Conservation (phyloP, 202 grass and related monocot genomes). For the Panicum virgatum region DNA sequence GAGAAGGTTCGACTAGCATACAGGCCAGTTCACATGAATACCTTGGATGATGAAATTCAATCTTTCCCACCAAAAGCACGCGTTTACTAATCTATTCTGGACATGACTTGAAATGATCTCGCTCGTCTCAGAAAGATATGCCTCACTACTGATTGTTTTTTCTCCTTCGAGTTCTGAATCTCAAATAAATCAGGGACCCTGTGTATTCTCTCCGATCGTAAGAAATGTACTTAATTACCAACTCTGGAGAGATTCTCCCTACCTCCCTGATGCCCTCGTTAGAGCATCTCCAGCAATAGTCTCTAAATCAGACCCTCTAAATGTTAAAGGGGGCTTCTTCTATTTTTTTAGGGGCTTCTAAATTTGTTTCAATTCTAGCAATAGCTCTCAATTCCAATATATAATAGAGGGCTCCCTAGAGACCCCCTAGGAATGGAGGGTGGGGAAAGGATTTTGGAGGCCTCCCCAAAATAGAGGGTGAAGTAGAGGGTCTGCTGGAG, state of each 20-base stretch:
- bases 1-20: constrained; percentile 63
- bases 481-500: too few relatives aligned
- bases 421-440: too few relatives aligned
- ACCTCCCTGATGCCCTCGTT: not conserved
- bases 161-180: not conserved
- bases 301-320: too few relatives aligned
- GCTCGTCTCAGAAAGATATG: not conserved
- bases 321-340: too few relatives aligned
- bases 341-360: too few relatives aligned
- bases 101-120: not conserved
- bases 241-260: not conserved
- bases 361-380: too few relatives aligned
- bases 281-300: too few relatives aligned
- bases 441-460: too few relatives aligned
- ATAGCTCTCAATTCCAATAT: too few relatives aligned
- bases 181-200: not conserved
- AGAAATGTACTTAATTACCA: not conserved
- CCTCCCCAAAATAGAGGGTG: too few relatives aligned
- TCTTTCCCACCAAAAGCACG: constrained; percentile 70
- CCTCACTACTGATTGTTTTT: not conserved
- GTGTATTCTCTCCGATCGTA: not conserved
- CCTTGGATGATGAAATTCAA: constrained; percentile 57
- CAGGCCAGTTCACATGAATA: constrained; percentile 80
- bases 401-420: too few relatives aligned
- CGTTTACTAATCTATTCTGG: constrained; percentile 46